Evolutionary conservation across 164 flowering plant species (phyloP).

Genomic region (Tetrastigma voinierianum): DNA sequence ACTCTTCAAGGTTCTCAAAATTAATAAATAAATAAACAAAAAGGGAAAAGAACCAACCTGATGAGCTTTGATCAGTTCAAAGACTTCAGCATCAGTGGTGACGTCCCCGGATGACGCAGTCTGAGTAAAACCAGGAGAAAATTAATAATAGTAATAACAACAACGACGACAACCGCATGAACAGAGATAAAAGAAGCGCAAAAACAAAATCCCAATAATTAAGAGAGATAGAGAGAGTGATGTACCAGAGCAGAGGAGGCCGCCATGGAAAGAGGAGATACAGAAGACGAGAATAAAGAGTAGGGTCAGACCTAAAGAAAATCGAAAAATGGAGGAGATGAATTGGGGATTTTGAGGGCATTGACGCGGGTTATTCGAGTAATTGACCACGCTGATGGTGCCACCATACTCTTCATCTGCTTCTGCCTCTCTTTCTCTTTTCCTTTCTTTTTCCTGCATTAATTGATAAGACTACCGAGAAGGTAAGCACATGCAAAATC

Average conservation of each 20-base stretch:
- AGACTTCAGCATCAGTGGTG: slow-evolving; percentile 23
- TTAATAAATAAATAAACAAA: background rate
- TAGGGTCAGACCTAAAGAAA: background rate
- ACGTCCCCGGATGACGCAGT: slow-evolving; percentile 33
- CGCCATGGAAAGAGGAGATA: slow-evolving; percentile 34
- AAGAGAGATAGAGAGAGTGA: background rate
- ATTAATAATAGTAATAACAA: background rate
- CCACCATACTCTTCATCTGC: slow-evolving; percentile 20
- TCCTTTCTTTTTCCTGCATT: background rate
- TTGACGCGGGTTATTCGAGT: slow-evolving; percentile 10
- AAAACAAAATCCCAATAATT: background rate
- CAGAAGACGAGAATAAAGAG: background rate
- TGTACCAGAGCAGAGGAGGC: slow-evolving; percentile 36
- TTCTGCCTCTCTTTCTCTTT: background rate
- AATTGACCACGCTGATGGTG: background rate
- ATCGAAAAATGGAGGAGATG: slow-evolving; percentile 2
- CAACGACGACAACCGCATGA: background rate
- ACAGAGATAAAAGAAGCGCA: background rate
- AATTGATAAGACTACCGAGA: no score
- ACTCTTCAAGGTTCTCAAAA: background rate
- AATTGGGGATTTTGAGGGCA: slow-evolving; percentile 5
- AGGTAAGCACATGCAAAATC: no score
- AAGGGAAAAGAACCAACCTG: slow-evolving; percentile 36
- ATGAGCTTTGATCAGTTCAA: slow-evolving; percentile 55
- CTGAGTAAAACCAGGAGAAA: slow-evolving; percentile 15